Evolutionary conservation across 176 grass and related monocot genomes (phyloP), one percentile per base, ranked within the genome.

Genomic region (Eragrostis curvula): DNA sequence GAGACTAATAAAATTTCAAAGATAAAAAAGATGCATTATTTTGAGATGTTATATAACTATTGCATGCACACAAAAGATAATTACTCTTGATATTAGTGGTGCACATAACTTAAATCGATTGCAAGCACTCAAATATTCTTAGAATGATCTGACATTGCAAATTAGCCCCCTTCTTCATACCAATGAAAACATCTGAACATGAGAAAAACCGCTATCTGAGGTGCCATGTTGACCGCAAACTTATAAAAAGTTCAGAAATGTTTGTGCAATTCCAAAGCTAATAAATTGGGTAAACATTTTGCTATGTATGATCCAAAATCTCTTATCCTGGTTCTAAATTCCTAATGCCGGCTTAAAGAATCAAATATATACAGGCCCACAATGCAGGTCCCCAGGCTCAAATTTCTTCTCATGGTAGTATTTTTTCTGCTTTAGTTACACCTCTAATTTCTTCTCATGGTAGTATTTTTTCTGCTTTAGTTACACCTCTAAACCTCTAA

Each of bases 21-120:
- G n/a, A n/a, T n/a, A n/a, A n/a, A 87, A 36, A 36, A 79, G 73
- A 88, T 39, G 23, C n/a, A 60, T 75, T 82, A 42, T 71, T 74
- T 29, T 40, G 14, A 18, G 3, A 12, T 17, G 5, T n/a, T 83
- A 65, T 40, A 71, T 36, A 55, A 72, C 68, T 51, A 24, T 83
- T 79, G 11, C 18, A 49, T 13, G 1, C 45, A 53, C 73, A 74
- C 5, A 53, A 79, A 13, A 65, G 56, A 24, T 30, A 70, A 79
- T 45, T 49, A 83, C 39, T 75, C 6, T 44, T 12, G 9, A 45
- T 83, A 46, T 57, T 32, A 66, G 59, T 79, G 8, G 56, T 42
- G 81, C 16, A 49, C 48, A 70, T 71, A 87, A 77, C 70, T 57
- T 68, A 39, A 24, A 27, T 1, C 10, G 48, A 78, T 62, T 57